Evolutionary conservation across 805 yeast species (phyloP).

Genomic region (Wickerhamiella alocasiicola): DNA sequence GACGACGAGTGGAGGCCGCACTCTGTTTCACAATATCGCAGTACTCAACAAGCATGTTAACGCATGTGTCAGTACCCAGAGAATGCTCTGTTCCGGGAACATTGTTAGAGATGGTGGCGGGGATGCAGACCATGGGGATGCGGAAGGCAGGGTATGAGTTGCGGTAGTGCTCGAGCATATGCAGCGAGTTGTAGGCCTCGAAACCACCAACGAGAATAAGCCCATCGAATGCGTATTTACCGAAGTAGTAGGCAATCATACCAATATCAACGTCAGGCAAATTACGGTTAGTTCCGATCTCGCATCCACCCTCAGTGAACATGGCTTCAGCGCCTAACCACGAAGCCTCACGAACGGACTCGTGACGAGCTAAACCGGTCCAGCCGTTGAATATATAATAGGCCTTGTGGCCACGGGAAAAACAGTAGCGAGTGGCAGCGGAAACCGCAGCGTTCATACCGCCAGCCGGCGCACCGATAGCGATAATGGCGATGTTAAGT

Average conservation of each 20-base stretch:
- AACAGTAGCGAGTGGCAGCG: slow-evolving; percentile 80
- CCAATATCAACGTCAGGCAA: slow-evolving; percentile 79
- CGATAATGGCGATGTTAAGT: slow-evolving; percentile 69
- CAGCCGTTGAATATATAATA: slow-evolving; percentile 88
- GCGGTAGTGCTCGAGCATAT: slow-evolving; percentile 70
- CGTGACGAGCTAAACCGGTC: slow-evolving; percentile 82
- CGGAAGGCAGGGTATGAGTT: slow-evolving; percentile 74
- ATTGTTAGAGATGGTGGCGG: slow-evolving; percentile 93
- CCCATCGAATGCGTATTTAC: slow-evolving; percentile 79
- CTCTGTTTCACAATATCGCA: slow-evolving; percentile 92
- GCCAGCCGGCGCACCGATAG: slow-evolving; percentile 96
- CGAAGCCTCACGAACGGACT: slow-evolving; percentile 54
- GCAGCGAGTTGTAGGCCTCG: slow-evolving; percentile 83
- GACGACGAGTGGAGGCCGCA: slow-evolving; percentile 85
- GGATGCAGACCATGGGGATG: slow-evolving; percentile 86
- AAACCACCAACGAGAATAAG: slow-evolving; percentile 89
- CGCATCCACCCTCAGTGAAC: slow-evolving; percentile 88
- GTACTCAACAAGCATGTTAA: slow-evolving; percentile 79
- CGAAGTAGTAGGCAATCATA: slow-evolving; percentile 83
- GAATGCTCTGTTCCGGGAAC: slow-evolving; percentile 99
- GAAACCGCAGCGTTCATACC: slow-evolving; percentile 88
- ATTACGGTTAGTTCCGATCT: slow-evolving; percentile 88
- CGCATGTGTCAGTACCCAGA: slow-evolving; percentile 88
- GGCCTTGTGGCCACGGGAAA: slow-evolving; percentile 83
- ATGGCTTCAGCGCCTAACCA: slow-evolving; percentile 87